phyloP scores from a whole-genome alignment of 805 yeast genomes.

The Saccharomycopsis fibuligera region DNA sequence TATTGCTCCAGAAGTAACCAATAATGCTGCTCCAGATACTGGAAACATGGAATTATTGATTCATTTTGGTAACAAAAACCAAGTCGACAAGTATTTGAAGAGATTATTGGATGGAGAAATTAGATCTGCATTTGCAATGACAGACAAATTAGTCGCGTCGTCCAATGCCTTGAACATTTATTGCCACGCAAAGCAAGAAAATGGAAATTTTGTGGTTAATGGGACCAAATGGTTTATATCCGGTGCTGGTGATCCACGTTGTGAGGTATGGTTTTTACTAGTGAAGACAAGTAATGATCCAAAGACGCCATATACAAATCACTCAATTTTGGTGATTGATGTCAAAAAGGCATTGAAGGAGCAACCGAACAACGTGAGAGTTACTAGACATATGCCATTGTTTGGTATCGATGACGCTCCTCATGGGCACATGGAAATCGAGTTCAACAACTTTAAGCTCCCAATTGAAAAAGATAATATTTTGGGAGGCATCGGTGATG shows the following conservation, averaged over 20 bases:
- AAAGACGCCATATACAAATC: slow-evolving; percentile 39
- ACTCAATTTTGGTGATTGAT: slow-evolving; percentile 51
- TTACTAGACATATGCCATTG: slow-evolving; percentile 46
- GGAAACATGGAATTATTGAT: slow-evolving; percentile 48
- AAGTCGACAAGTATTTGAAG: slow-evolving; percentile 35
- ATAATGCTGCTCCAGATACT: slow-evolving; percentile 58
- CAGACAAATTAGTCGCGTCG: slow-evolving; percentile 53
- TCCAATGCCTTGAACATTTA: slow-evolving; percentile 55
- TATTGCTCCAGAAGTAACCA: slow-evolving; percentile 54
- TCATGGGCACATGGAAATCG: slow-evolving; percentile 62
- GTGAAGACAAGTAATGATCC: slow-evolving; percentile 26
- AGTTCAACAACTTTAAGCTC: slow-evolving; percentile 43
- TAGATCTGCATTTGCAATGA: slow-evolving; percentile 59
- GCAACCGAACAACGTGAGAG: slow-evolving; percentile 41
- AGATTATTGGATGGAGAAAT: slow-evolving; percentile 51
- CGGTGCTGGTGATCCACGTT: slow-evolving; percentile 64
- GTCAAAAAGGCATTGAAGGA: slow-evolving; percentile 36
- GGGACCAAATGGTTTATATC: slow-evolving; percentile 70
- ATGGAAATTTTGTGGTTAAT: slow-evolving; percentile 37
- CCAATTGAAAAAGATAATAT: slow-evolving; percentile 30
- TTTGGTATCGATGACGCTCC: slow-evolving; percentile 66
- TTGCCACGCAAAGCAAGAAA: slow-evolving; percentile 5
- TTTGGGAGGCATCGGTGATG: slow-evolving; percentile 47
- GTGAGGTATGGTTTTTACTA: slow-evolving; percentile 32
- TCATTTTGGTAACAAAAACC: slow-evolving; percentile 33